Base-by-base conservation (phyloP, 1,284 basidiomycete genomes). In the Lignosus rhinocerotis region DNA sequence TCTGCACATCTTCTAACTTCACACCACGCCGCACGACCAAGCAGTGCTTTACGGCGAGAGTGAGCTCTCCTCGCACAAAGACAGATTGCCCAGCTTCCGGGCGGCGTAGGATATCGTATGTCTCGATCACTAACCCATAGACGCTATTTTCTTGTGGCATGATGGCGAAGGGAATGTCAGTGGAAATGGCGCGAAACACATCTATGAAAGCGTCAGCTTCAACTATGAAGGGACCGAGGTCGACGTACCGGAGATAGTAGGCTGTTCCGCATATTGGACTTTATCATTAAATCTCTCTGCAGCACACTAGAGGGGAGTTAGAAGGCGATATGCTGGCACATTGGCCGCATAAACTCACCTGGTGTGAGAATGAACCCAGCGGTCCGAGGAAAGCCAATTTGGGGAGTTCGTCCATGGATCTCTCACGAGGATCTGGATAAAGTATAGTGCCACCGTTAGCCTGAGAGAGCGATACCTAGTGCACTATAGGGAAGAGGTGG, bases 131-230 rank as follows among this genome's bases (percentile, higher is more conserved):
- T n/a, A 75, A 75, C 10, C 90, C 90, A 64, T 85, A 87, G 36
- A 84, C 87, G 25, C 84, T 84, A 66, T 92, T 92, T 72, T 92
- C 90, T 69, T 88, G 86, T 14, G 90, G 90, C 19, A 92, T 75
- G 10, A 92, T 76, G 19, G 80, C 88, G 48, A 84, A 57, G 68
- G 78, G 58, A 70, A 71, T 64, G 33, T 70, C 69, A 32, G 67
- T 48, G 3, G 78, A 76, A 21, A 92, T 70, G 9, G 79, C 72
- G 44, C 78, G 67, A 58, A 86, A 85, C 21, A 86, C 82, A 62
- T 81, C 89, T 92, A 63, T 43, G 44, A 53, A 33, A 9, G 30
- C 31, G 51, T 60, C 36, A 53, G 33, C 21, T 14, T 39, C 41
- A 19, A 17, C n/a, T 36, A 25, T 38, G n/a, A 11, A 11, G 25